Base-by-base conservation (phyloP, 2,329 filamentous ascomycete genomes). In the Colletotrichum tropicicola region DNA sequence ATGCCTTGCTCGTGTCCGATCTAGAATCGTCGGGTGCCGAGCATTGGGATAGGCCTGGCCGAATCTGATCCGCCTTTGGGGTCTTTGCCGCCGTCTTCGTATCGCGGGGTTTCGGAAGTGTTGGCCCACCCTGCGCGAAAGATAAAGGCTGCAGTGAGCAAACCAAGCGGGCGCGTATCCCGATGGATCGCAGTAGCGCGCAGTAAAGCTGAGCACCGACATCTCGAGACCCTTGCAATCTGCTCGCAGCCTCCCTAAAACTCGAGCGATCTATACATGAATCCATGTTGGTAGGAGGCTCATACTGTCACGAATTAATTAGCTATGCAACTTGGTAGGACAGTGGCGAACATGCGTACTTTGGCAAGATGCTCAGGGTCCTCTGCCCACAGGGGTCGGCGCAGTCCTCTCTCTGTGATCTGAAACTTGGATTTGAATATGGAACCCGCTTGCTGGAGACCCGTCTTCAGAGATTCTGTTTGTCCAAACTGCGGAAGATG, bases 151-250 rank as follows among this genome's bases (percentile, higher is more conserved):
- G 96, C 4, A 99, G 80, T 5, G 96, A 99, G 76, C 94, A 98
- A 0, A 98, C 92, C 5, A 99, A 83, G 12, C 96, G 87, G 5
- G 92, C 85, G 68, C 93, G 89, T 6, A 98, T 88, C 3, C 93
- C 94, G n/a, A 86, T 88, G n/a, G 89, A 87, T 17, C 96, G 89
- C 4, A 99, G 83, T 30, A 98, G 78, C 3, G 94, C 92, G 75
- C 96, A 98, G 72, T 97, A 97, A 0, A 99, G 77, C 74, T 98
- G 94, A 2, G 93, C 92, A 1, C 94, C 96, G 9, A 97, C 84
- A 75, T 99, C 96, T 68, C 94, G 88, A 8, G 95, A 98, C 0
- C 95, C 97, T 68, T 89, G 82, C 17, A 97, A 77, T 5, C 80
- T 86, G 65, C 82, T 85, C 0, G 94, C 93, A 28, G 92, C 90